These are phyloP conservation scores for Monilinia fructigena DNA, from an alignment of 2,329 filamentous ascomycete genomes.

Conservation along the genomic window DNA sequence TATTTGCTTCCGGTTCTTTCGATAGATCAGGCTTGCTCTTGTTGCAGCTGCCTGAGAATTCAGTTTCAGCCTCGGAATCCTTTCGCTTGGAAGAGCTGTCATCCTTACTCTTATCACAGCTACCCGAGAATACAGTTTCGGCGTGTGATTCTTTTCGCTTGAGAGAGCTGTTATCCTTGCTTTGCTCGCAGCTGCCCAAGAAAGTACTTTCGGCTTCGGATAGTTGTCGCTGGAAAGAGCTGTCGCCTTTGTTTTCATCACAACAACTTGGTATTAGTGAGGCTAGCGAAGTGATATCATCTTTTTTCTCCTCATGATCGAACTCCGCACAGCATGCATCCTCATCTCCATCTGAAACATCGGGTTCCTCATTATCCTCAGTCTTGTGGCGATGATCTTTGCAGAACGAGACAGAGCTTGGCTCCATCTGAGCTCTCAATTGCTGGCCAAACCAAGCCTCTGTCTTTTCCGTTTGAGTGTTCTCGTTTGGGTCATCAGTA, in stretches of 20 bases:
- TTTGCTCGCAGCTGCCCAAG: conserved; percentile 16
- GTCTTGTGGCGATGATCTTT: background rate
- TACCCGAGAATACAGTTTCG: background rate
- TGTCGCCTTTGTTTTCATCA: background rate
- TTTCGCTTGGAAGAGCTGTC: background rate
- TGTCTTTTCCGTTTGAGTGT: background rate
- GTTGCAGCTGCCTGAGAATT: background rate
- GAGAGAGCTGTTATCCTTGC: background rate
- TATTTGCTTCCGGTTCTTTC: background rate
- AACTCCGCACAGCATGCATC: background rate
- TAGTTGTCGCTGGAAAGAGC: background rate
- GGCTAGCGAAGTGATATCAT: background rate
- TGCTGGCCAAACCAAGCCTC: conserved; percentile 15
- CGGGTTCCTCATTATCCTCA: background rate
- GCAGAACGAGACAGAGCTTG: background rate
- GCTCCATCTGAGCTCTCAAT: background rate
- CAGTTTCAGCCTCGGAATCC: background rate
- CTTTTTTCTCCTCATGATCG: background rate
- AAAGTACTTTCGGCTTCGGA: conserved; percentile 14
- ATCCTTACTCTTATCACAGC: background rate
- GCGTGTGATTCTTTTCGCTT: background rate
- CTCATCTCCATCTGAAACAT: background rate
- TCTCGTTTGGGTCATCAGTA: background rate
- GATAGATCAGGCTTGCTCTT: background rate
- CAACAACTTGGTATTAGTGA: conserved; percentile 21